Base-by-base conservation (phyloP, 768 basidiomycete genomes). In the Flagelloscypha sp. region DNA sequence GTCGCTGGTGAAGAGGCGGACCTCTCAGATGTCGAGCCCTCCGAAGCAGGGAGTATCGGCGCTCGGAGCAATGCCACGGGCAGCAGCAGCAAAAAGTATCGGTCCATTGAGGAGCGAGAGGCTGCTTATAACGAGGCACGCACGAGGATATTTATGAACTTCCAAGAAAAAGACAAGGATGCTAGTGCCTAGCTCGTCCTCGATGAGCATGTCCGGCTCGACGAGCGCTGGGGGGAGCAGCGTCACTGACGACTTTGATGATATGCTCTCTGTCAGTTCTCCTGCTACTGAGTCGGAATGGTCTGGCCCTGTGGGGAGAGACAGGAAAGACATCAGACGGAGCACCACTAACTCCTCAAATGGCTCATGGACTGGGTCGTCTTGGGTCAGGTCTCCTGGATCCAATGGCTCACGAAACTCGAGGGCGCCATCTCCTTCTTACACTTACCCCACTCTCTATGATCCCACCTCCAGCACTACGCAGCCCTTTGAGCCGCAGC, bases 81-180 rank as follows among this genome's bases (percentile, higher is more conserved):
- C 33, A 72, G 71, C 46, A 57, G 62, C 42, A 70, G 58, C 48
- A 85, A 80, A 62, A 78, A 82, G 50, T 70, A 71, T 20, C 74
- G 76, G 63, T 88, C 88, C 2, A 78, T 90, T 16, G 82, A 84
- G 48, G 79, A 90, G 54, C 80, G 87, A 21, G 85, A 84, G 50
- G 88, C 84, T 0, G 88, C 85, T n/a, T 90, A 90, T 47, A 83
- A 84, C 35, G 79, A 85, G 56, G 87, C 87, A 19, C 75, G 88
- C 30, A 80, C 76, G 24, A 74, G 87, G 37, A 90, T 90, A 45
- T 90, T 90, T 61, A 81, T 84, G 74, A 79, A 61, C 44, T 85
- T 87, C 45, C 71, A 84, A 52, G 82, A 84, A 37, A 74, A 68
- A 45, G 66, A 62, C 48, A 79, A 77, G 52, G 74, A 72, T 38